Evolutionary conservation across 257 asterid genomes (phyloP).

Genomic region (Capsicum pubescens): DNA sequence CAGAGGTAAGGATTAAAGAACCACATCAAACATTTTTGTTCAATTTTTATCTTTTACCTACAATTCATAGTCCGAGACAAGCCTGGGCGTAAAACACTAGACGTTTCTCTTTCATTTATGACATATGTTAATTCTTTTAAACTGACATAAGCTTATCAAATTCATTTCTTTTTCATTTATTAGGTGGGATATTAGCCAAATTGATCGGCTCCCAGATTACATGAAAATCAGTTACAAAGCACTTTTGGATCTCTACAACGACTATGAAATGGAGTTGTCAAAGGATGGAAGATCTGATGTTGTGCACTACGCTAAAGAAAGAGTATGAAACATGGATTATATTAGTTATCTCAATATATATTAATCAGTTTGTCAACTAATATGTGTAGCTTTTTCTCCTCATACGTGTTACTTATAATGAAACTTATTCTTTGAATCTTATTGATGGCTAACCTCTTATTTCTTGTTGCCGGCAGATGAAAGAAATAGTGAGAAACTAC

Average conservation of each 20-base stretch:
- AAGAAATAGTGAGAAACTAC: background rate
- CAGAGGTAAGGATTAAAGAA: background rate
- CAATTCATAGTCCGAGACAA: background rate
- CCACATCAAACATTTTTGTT: background rate
- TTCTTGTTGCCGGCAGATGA: background rate
- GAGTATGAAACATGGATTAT: background rate
- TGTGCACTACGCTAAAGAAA: background rate
- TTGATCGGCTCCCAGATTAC: slow-evolving; percentile 11
- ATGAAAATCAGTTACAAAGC: slow-evolving; percentile 21
- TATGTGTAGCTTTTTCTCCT: too few relatives aligned
- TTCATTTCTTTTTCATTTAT: background rate
- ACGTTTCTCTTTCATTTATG: background rate
- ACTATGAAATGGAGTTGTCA: background rate
- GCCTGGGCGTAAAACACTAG: background rate
- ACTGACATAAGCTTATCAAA: background rate
- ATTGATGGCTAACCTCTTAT: slow-evolving; percentile 26
- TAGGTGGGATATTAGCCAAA: slow-evolving; percentile 19
- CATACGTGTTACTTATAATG: background rate
- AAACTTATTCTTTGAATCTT: slow-evolving; percentile 37
- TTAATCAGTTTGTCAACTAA: background rate
- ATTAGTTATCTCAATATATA: background rate
- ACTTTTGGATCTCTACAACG: background rate
- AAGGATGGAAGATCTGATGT: background rate
- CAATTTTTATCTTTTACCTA: background rate
- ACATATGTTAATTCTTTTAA: background rate